Conservation (phyloP, 768 basidiomycete genomes). For the Panaeolus cyanescens region DNA sequence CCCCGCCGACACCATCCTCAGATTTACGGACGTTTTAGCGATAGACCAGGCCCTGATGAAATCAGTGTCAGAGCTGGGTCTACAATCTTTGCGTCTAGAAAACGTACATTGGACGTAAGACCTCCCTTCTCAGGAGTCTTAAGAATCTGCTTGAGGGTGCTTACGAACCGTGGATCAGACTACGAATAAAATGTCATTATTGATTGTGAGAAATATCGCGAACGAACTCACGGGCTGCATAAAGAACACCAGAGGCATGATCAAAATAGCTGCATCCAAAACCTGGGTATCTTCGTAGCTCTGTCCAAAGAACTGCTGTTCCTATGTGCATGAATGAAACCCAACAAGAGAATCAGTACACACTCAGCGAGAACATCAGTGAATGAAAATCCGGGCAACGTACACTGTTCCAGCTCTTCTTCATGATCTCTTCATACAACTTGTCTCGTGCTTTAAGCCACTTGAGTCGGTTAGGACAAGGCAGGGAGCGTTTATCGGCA, state of each 20-base stretch:
- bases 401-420: conserved; percentile 91
- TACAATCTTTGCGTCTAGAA: too few relatives aligned
- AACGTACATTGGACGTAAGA: conserved; percentile 80
- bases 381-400: too few relatives aligned
- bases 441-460: conserved; percentile 81
- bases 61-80: too few relatives aligned
- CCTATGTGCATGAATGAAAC: conserved; percentile 10
- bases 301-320: conserved; percentile 75
- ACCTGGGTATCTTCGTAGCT: conserved; percentile 85
- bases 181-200: conserved; percentile 23
- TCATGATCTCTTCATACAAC: conserved; percentile 93
- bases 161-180: conserved; percentile 89
- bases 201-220: background rate
- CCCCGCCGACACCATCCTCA: conserved; percentile 93
- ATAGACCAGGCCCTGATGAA: conserved; percentile 73
- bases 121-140: conserved; percentile 90
- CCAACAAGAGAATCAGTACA: too few relatives aligned
- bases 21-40: conserved; percentile 87
- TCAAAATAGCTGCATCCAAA: conserved; percentile 85
- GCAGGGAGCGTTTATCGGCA: conserved; percentile 92
- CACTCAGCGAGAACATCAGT: too few relatives aligned
- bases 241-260: conserved; percentile 95
- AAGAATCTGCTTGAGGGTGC: conserved; percentile 81
- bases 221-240: conserved; percentile 68
- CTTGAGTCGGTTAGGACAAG: conserved; percentile 68